Conservation (phyloP, 225 moss, liverwort and hornwort genomes). For the Climacium dendroides region DNA sequence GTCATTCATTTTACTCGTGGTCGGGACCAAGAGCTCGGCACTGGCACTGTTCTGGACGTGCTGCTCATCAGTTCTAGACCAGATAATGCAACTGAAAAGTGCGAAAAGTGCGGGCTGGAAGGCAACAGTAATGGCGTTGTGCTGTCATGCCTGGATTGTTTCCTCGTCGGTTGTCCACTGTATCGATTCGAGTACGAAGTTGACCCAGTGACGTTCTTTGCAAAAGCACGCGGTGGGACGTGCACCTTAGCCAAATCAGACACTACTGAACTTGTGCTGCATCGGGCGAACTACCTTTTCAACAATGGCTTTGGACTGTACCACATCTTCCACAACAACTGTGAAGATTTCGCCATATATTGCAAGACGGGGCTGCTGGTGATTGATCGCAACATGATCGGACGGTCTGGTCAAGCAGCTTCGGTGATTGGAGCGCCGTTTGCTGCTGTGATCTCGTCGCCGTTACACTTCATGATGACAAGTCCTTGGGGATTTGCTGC, state of each 20-base stretch:
- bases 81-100: conserved; percentile 16
- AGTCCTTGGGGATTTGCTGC: conserved; percentile 89
- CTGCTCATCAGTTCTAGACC: conserved; percentile 78
- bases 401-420: conserved; percentile 94
- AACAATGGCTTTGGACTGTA: conserved; percentile 77
- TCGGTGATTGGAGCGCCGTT: conserved; percentile 89
- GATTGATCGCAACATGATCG: conserved; percentile 67
- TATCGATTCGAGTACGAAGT: conserved; percentile 79
- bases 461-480: conserved; percentile 70
- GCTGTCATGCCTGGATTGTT: conserved; percentile 70
- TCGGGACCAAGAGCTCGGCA: conserved; percentile 84
- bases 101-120: conserved; percentile 61
- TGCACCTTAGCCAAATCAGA: conserved; percentile 80
- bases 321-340: conserved; percentile 87
- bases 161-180: conserved; percentile 61
- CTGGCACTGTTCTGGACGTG: conserved; percentile 65
- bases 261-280: conserved; percentile 49
- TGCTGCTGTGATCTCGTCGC: conserved; percentile 89
- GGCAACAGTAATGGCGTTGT: conserved; percentile 75
- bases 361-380: conserved; percentile 91
- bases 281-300: conserved; percentile 70
- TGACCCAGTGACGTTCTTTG: conserved; percentile 69
- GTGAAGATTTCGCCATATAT: conserved; percentile 97
- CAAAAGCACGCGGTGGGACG: conserved; percentile 89
- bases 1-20: conserved; percentile 94